Evolutionary conservation across 208 protist species (phyloP).

Genomic region (Sergeia podlipaevii): DNA sequence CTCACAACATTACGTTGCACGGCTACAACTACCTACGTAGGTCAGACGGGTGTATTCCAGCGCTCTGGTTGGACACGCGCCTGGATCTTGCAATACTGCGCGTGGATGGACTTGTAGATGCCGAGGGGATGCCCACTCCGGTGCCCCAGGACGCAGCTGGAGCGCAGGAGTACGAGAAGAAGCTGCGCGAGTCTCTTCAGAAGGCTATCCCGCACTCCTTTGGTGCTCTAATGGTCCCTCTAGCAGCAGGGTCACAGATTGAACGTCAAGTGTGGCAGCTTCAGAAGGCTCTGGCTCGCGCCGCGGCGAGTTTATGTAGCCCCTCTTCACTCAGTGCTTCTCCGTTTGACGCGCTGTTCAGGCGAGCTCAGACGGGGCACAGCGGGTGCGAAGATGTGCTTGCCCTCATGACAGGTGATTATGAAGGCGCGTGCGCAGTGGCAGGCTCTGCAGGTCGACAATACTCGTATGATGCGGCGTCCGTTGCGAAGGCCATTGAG

Average conservation of each 20-base stretch:
- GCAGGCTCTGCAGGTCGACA: conserved; percentile 49
- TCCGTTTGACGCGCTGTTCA: conserved; percentile 5
- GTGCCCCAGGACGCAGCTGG: background rate
- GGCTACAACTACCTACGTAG: conserved; percentile 67
- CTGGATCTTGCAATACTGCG: conserved; percentile 14
- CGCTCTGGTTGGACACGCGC: conserved; percentile 42
- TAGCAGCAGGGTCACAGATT: conserved; percentile 41
- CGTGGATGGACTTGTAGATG: conserved; percentile 2
- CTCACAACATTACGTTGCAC: conserved; percentile 65
- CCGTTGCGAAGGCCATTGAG: conserved; percentile 40
- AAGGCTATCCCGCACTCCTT: conserved; percentile 29
- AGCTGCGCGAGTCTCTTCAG: background rate
- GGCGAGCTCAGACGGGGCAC: conserved; percentile 13
- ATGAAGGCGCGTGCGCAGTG: conserved; percentile 48
- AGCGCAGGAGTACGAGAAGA: background rate
- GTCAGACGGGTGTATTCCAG: conserved; percentile 47
- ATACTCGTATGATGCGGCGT: conserved; percentile 37
- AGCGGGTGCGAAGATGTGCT: conserved; percentile 55
- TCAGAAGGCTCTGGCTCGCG: conserved; percentile 32
- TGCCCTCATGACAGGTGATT: conserved; percentile 62
- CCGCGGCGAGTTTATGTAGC: conserved; percentile 20
- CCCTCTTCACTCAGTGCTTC: conserved; percentile 10
- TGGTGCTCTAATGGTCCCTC: conserved; percentile 53
- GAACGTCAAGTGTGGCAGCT: conserved; percentile 33
- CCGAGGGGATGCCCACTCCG: conserved; percentile 1